Base-by-base conservation (phyloP, 495 filamentous ascomycete species). In the Neurospora sp. region DNA sequence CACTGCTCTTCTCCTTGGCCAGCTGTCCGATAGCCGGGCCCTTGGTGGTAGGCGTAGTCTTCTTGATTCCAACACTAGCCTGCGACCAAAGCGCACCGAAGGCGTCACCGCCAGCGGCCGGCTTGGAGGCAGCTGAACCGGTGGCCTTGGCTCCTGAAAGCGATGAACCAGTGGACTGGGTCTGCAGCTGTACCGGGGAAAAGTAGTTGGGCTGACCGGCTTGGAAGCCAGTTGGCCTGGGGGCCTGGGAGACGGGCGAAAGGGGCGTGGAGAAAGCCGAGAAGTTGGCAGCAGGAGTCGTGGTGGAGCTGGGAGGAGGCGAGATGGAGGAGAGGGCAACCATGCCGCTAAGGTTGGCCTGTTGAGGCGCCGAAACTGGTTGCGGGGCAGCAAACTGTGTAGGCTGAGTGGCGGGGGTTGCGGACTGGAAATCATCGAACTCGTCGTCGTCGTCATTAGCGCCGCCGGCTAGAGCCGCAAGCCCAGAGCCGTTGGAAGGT, bases 341-440 rank as follows among this genome's bases (percentile, higher is more conserved):
- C 73, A 98, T 86, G 77, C 92, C 90, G 78, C 86, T 92, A 66
- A 98, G 84, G 81, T 93, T 93, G 48, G 90, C 89, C 59, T 91
- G 90, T 81, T 97, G 91, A 2, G 92, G 89, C 16, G 87, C 93
- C 9, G 92, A 92, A 38, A 94, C 87, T 16, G 96, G 94, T 81
- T 94, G 88, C 4, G 96, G 96, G 16, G 92, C 89, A 8, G 90
- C 92, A 76, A 93, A 92, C 74, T 92, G 91, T 4, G 92, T 90
- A 44, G 76, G 37, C 72, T 73, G 78, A 11, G 84, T 77, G 31
- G 87, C 83, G 20, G 93, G 90, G 5, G 92, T 86, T 18, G 96
- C 96, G n/a, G 94, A 94, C 81, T 97, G 93, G 87, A 98, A 98
- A 79, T 98, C 96, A 79, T 98, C 96, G 76, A 98, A 98, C 70